A percentile compares a stretch with the other conserved stretches of the same genome.
These are phyloP conservation scores for Pochonia chlamydosporia DNA, from an alignment of 2,329 filamentous ascomycete genomes.

Conservation along the genomic window DNA sequence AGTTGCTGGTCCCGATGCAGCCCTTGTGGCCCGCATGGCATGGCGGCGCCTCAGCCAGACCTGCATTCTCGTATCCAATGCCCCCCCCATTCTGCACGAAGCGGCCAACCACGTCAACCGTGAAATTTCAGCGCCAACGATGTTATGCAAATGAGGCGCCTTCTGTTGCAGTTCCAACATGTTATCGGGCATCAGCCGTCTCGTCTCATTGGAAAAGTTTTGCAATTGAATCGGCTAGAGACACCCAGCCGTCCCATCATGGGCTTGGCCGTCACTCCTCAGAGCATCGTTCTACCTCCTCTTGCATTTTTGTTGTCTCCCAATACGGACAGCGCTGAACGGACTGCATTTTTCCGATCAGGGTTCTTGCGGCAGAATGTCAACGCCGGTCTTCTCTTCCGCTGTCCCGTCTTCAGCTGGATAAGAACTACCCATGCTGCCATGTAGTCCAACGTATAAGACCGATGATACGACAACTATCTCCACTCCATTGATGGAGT, in stretches of 20 bases:
- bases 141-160: no score
- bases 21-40: background rate
- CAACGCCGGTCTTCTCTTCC: background rate
- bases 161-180: background rate
- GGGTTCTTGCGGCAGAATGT: no score
- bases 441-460: background rate
- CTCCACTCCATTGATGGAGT: background rate
- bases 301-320: no score
- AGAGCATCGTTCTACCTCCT: no score
- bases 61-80: conserved; percentile 2
- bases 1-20: background rate
- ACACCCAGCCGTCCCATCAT: conserved; percentile 1
- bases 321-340: no score
- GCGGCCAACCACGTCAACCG: background rate
- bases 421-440: background rate
- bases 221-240: background rate
- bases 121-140: no score
- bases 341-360: no score
- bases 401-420: background rate
- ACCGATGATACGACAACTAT: background rate
- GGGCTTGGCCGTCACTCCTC: background rate
- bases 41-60: no score
- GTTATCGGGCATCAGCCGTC: background rate
- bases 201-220: background rate
- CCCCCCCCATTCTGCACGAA: background rate